A percentile compares a stretch with the other conserved stretches of the same genome.
These are phyloP conservation scores for Atalantia buxifolia DNA, from an alignment of 345 rosid genomes.

Conservation along the genomic window DNA sequence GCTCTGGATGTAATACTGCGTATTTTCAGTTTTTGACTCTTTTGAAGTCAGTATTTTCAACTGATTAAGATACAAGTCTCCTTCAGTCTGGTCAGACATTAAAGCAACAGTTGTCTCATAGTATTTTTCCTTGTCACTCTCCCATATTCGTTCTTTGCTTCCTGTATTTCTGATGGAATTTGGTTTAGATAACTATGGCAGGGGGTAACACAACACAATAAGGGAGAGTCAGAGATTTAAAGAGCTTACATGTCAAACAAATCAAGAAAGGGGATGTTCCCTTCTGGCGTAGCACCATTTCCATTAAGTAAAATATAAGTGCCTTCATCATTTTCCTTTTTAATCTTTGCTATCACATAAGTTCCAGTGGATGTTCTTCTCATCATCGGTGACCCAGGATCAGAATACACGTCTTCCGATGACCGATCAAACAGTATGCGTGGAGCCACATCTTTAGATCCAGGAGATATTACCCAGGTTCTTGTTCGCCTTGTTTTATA, in stretches of 20 bases:
- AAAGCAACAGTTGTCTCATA: constrained; percentile 86
- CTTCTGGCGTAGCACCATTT: constrained; percentile 93
- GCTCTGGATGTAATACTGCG: constrained; percentile 76
- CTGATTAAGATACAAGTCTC: constrained; percentile 61
- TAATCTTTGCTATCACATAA: constrained; percentile 82
- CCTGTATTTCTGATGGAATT: constrained; percentile 74
- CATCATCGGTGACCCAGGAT: constrained; percentile 96
- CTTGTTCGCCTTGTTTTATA: constrained; percentile 83
- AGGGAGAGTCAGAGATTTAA: not conserved
- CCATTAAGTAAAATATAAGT: constrained; percentile 79
- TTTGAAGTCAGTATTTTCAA: constrained; percentile 81
- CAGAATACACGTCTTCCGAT: constrained; percentile 97
- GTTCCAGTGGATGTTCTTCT: constrained; percentile 77
- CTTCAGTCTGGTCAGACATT: constrained; percentile 87
- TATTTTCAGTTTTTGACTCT: constrained; percentile 94
- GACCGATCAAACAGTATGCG: constrained; percentile 91
- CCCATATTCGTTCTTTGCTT: constrained; percentile 94
- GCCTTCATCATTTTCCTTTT: constrained; percentile 68
- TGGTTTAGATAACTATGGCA: constrained; percentile 26
- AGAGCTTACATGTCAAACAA: constrained; percentile 89
- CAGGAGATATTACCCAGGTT: constrained; percentile 94
- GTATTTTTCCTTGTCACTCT: constrained; percentile 90
- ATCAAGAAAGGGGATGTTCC: constrained; percentile 96
- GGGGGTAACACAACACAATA: constrained; percentile 5
- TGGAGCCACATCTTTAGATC: constrained; percentile 58